Evolutionary conservation across 2,329 filamentous ascomycete species (phyloP).

Genomic region (Arachnomyces sp.): DNA sequence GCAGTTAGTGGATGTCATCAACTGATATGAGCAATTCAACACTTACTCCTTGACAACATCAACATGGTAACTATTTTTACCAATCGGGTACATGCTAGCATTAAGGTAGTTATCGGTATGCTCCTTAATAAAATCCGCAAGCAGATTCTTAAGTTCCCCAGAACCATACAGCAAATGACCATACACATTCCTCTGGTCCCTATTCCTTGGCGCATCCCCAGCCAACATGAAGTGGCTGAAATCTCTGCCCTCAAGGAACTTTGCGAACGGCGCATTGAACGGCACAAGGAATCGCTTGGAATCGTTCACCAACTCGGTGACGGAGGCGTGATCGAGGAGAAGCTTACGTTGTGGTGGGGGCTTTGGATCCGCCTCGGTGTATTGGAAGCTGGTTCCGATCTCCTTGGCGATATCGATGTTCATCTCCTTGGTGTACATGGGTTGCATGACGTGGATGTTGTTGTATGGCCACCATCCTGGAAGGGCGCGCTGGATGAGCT

Average conservation of each 20-base stretch:
- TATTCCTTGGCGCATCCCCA: too few relatives aligned
- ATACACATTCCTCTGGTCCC: neutral
- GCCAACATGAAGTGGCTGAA: too few relatives aligned
- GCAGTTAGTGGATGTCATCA: neutral
- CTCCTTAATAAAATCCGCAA: constrained; percentile 4
- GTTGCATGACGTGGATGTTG: constrained; percentile 21
- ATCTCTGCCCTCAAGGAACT: too few relatives aligned
- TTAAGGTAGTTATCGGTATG: constrained; percentile 5
- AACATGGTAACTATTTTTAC: constrained; percentile 1
- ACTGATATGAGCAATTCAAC: too few relatives aligned
- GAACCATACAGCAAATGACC: constrained; percentile 5
- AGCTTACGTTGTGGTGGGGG: neutral
- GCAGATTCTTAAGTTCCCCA: constrained; percentile 4
- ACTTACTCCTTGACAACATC: too few relatives aligned
- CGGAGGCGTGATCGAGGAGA: too few relatives aligned
- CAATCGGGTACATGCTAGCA: constrained; percentile 6
- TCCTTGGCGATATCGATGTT: constrained; percentile 19
- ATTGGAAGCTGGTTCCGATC: constrained; percentile 12
- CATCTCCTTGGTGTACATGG: constrained; percentile 20
- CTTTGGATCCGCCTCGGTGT: constrained; percentile 6
- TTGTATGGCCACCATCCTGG: constrained; percentile 21
- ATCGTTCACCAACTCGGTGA: too few relatives aligned
- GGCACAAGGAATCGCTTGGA: too few relatives aligned
- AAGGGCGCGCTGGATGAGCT: constrained; percentile 22
- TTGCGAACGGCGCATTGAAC: too few relatives aligned